These are phyloP conservation scores for Rhodotorula kratochvilovae DNA, from an alignment of 768 basidiomycete species.

Conservation along the genomic window DNA sequence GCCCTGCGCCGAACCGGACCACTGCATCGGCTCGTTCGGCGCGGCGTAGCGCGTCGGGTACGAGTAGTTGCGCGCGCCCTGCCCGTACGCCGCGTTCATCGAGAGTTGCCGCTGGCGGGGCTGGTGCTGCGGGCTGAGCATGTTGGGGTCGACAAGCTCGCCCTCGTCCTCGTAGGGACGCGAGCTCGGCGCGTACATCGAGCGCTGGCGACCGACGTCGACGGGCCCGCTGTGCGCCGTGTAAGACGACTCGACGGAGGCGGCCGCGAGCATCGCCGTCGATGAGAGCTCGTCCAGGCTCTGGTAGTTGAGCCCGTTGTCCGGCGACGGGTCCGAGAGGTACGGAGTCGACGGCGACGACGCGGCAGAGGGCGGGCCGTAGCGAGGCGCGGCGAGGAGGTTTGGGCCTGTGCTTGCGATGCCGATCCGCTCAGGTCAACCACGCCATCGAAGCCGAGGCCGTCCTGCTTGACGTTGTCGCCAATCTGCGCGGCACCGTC, in stretches of 20 bases:
- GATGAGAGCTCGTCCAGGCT: constrained; percentile 10
- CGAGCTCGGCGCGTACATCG: background rate
- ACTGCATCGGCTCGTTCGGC: background rate
- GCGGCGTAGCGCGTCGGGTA: constrained; percentile 34
- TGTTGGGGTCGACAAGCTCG: constrained; percentile 6
- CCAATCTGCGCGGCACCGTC: constrained; percentile 18
- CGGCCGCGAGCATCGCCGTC: constrained; percentile 13
- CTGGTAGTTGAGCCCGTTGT: constrained; percentile 3
- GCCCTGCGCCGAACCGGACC: constrained; percentile 4
- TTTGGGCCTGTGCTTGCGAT: background rate
- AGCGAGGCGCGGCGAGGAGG: background rate
- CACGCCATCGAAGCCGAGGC: constrained; percentile 1
- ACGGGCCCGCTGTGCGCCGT: background rate
- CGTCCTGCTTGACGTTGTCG: constrained; percentile 20
- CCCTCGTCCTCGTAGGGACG: background rate
- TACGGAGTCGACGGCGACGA: constrained; percentile 28
- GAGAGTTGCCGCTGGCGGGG: constrained; percentile 18
- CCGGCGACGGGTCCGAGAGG: constrained; percentile 35
- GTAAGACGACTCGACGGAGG: constrained; percentile 24
- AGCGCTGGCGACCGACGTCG: constrained; percentile 12
- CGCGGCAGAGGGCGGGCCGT: constrained; percentile 10
- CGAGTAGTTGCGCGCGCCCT: constrained; percentile 19
- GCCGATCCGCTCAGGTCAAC: constrained; percentile 27
- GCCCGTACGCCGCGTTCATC: constrained; percentile 18
- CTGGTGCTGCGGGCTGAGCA: constrained; percentile 16